Base-by-base conservation (phyloP, 768 basidiomycete species). In the Galerina marginata region DNA sequence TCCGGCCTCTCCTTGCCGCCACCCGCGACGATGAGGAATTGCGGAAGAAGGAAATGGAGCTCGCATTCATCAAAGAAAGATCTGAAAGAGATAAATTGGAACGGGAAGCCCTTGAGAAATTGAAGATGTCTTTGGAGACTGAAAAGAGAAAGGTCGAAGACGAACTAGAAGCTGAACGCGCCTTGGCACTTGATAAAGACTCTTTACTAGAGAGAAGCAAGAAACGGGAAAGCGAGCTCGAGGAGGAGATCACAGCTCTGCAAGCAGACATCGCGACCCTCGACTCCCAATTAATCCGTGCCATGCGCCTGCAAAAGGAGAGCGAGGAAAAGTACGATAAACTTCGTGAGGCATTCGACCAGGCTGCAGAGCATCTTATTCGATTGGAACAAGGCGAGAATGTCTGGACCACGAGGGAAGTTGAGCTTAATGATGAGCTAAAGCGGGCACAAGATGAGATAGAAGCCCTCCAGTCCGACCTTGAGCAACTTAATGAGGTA, bases 21-120 rank as follows among this genome's bases (percentile, higher is more conserved):
- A 96, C 96, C 1, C 82, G 95, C 15, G 91, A 87, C 63, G 96
- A 99, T 69, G 95, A 96, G 42, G 96, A 96, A 71, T 83, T 99
- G 5, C 84, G 91, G 14, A 84, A 86, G 73, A 96, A 96, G 72
- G 92, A 95, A 56, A 81, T 87, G 1, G 97, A 99, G 69, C 78
- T 98, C 11, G 78, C 84, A 1, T 77, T 95, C 49, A 84, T 88
- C 55, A 91, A 88, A 69, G 95, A 97, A 69, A 81, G 91, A 7
- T 94, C 93, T 0, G 93, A 96, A 69, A 84, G 90, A 29, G 96
- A 99, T 59, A 87, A 91, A 65, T 82, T 83, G 58, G 96, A 96
- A 74, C 84, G 86, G 51, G 89, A 89, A 67, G 86, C 86, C 15
- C 70, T 99, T 54, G 90, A 95, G 71, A 86, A 79, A 61, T 77